These are phyloP conservation scores for Naegleria fowleri DNA, from an alignment of 208 protist species.

Conservation along the genomic window DNA sequence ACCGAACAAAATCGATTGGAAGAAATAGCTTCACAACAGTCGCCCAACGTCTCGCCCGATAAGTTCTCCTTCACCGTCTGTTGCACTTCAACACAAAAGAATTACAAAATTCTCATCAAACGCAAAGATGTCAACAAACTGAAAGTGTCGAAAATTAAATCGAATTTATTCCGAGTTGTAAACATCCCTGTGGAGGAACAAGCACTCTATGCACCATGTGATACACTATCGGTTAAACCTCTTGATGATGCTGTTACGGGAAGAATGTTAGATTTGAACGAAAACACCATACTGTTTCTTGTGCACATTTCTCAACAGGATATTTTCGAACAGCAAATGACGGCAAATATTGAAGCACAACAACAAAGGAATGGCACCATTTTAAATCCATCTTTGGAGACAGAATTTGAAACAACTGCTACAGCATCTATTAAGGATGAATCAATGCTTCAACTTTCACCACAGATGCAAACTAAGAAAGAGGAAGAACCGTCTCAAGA, in stretches of 20 bases:
- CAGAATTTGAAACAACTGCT: neutral
- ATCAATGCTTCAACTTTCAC: neutral
- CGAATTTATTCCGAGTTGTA: neutral
- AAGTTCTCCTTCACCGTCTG: neutral
- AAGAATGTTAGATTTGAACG: neutral
- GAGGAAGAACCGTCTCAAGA: too few relatives aligned
- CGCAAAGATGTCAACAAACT: neutral
- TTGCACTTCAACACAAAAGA: neutral
- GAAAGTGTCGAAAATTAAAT: neutral
- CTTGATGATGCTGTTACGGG: neutral
- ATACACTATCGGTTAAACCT: neutral
- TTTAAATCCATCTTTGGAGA: too few relatives aligned
- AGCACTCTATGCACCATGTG: neutral
- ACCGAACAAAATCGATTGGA: too few relatives aligned
- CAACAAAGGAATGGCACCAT: too few relatives aligned
- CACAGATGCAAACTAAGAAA: neutral
- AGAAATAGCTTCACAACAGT: neutral
- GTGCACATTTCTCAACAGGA: neutral
- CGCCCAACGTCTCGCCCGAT: neutral
- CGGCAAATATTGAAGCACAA: neutral
- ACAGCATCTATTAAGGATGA: neutral
- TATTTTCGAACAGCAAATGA: neutral
- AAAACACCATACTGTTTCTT: neutral
- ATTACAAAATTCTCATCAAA: constrained; percentile 11
- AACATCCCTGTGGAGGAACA: neutral